Base-by-base conservation (phyloP, 1,139 yeast species). In the Yamadazyma atmosphaerica region DNA sequence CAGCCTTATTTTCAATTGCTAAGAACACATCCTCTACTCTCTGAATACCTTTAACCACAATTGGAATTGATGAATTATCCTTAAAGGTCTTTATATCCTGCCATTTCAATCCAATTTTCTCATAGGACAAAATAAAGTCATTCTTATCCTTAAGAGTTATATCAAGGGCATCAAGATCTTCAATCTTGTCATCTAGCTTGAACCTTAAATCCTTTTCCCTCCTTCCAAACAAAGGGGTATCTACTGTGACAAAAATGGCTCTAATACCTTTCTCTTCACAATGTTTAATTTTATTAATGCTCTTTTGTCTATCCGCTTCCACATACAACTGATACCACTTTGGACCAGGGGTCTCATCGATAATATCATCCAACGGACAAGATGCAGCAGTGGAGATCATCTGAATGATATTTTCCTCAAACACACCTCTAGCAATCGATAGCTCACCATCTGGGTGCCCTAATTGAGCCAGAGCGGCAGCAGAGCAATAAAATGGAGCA, bases 321-420 rank as follows among this genome's bases (percentile, higher is more conserved):
- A 74, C 77, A 46, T 75, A 74, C 35, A 75, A 58, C 49, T 76
- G 81, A 44, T 58, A 65, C 63, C 67, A 63, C 37, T 60, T 67
- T 15, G 52, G 51, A 2, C 45, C 45, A 7, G 14, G 24, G 4
- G 50, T 50, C 10, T 72, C 79, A 41, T 74, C 80, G 23, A 69
- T 65, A 40, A 81, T 73, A 50, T 80, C 83, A 41, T 77, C 81
- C 41, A 79, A 67, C 2, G 81, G 67, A 49, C 77, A 74, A n/a
- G 81, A 70, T 4, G 82, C 77, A 37, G 74, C 58, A 5, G 77
- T 73, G 5, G 83, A 79, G 32, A 78, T 71, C 83, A 79, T 79
- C 47, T 77, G 81, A 35, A 77, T 68, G 18, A 75, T 61, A 35
- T 63, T 71, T 38, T 71, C 68, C 35, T 60, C 55, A 13, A 61